Conservation (phyloP, 1,284 basidiomycete species). For the Sporisorium graminicola region DNA sequence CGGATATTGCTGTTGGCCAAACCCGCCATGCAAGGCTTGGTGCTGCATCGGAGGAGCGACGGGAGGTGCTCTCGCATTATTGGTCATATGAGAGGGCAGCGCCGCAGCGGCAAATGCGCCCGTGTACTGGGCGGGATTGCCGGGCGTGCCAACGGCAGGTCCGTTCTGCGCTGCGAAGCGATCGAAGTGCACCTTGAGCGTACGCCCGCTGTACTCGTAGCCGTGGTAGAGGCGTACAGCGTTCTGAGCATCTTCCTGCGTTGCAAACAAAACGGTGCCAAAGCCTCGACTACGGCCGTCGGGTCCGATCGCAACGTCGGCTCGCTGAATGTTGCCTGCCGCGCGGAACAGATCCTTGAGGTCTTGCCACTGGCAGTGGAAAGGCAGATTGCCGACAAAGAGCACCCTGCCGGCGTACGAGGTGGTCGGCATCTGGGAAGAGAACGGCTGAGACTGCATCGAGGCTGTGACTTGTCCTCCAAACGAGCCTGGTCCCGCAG, state of each 20-base stretch:
- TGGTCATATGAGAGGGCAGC: conserved; percentile 56
- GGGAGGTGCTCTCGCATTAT: conserved; percentile 31
- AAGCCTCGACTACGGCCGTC: conserved; percentile 93
- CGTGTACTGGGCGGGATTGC: conserved; percentile 67
- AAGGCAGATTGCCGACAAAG: conserved; percentile 68
- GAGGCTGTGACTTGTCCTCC: conserved; percentile 20
- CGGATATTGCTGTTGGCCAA: conserved; percentile 21
- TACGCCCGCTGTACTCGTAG: conserved; percentile 86
- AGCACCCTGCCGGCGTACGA: conserved; percentile 66
- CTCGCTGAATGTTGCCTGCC: conserved; percentile 83
- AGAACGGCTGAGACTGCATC: conserved; percentile 48
- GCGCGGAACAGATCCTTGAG: conserved; percentile 67
- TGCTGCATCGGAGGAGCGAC: conserved; percentile 17
- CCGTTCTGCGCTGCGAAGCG: conserved; percentile 57
- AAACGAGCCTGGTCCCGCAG: conserved; percentile 34
- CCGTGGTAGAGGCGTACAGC: conserved; percentile 76
- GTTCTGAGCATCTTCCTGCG: conserved; percentile 87
- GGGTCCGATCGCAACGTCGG: conserved; percentile 90
- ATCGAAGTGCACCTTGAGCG: conserved; percentile 87
- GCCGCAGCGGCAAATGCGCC: conserved; percentile 63
- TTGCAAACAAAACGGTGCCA: conserved; percentile 90
- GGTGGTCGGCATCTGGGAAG: conserved; percentile 45
- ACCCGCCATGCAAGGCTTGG: conserved; percentile 20
- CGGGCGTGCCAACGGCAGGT: conserved; percentile 52
- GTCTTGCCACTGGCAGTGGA: conserved; percentile 69